Evolutionary conservation across 169 alveolate species (phyloP).

Genomic region (Cryptosporidium parvum): DNA sequence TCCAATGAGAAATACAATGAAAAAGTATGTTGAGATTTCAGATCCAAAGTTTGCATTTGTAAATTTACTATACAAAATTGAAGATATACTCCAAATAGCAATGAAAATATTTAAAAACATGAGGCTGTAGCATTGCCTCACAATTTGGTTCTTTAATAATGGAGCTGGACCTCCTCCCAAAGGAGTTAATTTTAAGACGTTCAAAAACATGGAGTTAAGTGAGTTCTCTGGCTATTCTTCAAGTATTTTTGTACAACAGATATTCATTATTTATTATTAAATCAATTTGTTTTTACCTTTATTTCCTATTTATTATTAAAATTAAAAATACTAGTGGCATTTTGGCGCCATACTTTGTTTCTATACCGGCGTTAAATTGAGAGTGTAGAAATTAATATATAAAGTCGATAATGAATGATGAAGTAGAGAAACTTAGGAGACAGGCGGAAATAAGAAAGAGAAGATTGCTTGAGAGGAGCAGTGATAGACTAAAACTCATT

Average conservation of each 20-base stretch:
- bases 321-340: background rate
- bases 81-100: slow-evolving; percentile 63
- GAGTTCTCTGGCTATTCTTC: background rate
- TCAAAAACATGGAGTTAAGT: slow-evolving; percentile 36
- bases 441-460: slow-evolving; percentile 41
- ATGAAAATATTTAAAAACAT: slow-evolving; percentile 67
- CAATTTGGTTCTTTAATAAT: slow-evolving; percentile 41
- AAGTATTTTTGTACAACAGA: too few relatives aligned
- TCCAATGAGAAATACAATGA: slow-evolving; percentile 63
- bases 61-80: slow-evolving; percentile 64
- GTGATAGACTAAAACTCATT: slow-evolving; percentile 30
- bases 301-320: background rate
- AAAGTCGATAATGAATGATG: background rate
- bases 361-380: background rate
- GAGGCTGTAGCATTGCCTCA: slow-evolving; percentile 61
- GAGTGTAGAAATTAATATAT: background rate
- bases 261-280: background rate
- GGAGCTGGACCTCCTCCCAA: slow-evolving; percentile 76
- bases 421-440: slow-evolving; percentile 10
- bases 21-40: slow-evolving; percentile 63
- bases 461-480: slow-evolving; percentile 54
- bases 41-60: slow-evolving; percentile 65
- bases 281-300: background rate
- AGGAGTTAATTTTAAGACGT: slow-evolving; percentile 56
- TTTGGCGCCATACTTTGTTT: background rate